These are phyloP conservation scores for Flaveria floridana DNA, from an alignment of 140 eudicot species.

Conservation along the genomic window DNA sequence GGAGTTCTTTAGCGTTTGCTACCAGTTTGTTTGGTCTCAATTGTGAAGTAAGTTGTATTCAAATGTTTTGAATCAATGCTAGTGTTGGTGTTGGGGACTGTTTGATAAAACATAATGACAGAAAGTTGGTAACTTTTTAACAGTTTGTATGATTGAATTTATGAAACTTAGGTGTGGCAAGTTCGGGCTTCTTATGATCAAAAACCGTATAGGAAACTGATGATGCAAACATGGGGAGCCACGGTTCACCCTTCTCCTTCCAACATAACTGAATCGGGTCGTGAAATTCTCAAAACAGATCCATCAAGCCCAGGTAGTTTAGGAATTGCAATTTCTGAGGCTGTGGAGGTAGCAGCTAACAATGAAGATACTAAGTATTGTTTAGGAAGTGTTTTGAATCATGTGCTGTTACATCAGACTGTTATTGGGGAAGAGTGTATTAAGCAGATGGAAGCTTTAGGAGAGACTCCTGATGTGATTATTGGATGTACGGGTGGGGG, in stretches of 20 bases:
- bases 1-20: slow-evolving; percentile 86
- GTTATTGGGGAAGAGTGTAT: slow-evolving; percentile 97
- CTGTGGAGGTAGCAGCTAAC: slow-evolving; percentile 78
- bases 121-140: neutral
- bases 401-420: slow-evolving; percentile 89
- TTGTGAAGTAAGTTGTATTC: slow-evolving; percentile 62
- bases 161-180: slow-evolving; percentile 73
- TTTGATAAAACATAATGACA: neutral
- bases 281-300: slow-evolving; percentile 63
- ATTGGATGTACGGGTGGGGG: slow-evolving; percentile 99
- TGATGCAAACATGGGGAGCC: slow-evolving; percentile 99
- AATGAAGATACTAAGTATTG: slow-evolving; percentile 80
- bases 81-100: neutral
- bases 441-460: slow-evolving; percentile 84
- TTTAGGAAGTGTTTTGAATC: slow-evolving; percentile 92
- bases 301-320: slow-evolving; percentile 88
- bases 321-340: slow-evolving; percentile 96
- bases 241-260: slow-evolving; percentile 94
- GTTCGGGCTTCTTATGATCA: slow-evolving; percentile 95
- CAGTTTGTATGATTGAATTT: neutral
- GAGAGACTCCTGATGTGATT: slow-evolving; percentile 91
- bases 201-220: slow-evolving; percentile 84
- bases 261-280: slow-evolving; percentile 64
- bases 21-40: slow-evolving; percentile 76
- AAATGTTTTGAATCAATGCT: neutral